Percentiles rank a stretch among this genome's conserved stretches.
Evolutionary conservation across 495 filamentous ascomycete genomes (phyloP).

Genomic region (Pseudotulostoma volvatum): DNA sequence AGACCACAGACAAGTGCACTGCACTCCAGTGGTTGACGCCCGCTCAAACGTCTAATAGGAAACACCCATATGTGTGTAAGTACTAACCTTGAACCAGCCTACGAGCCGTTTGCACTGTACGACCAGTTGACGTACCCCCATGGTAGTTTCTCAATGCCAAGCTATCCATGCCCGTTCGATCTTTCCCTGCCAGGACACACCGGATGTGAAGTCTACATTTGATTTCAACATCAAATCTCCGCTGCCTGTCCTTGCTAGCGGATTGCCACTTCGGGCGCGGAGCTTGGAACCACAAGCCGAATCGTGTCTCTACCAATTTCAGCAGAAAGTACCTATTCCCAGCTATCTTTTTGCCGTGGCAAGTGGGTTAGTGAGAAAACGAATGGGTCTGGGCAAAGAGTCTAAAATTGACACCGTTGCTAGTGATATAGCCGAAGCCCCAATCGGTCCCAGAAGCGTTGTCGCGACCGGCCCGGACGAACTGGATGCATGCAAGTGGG

Average conservation of each 20-base stretch:
- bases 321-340: conserved; percentile 81
- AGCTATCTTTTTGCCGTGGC: conserved; percentile 87
- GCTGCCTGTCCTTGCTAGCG: conserved; percentile 76
- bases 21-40: conserved; percentile 87
- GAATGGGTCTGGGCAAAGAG: no score
- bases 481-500: conserved; percentile 68
- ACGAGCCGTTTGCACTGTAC: no score
- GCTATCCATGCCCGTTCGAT: conserved; percentile 85
- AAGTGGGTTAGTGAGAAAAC: conserved; percentile 41
- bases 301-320: conserved; percentile 54
- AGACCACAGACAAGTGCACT: conserved; percentile 74
- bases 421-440: conserved; percentile 63
- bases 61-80: conserved; percentile 83
- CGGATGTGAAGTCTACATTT: conserved; percentile 83
- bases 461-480: conserved; percentile 81
- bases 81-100: conserved; percentile 1
- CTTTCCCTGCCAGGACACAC: conserved; percentile 94
- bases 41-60: conserved; percentile 81
- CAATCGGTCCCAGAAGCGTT: conserved; percentile 68
- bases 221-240: conserved; percentile 76
- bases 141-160: conserved; percentile 77
- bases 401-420: no score
- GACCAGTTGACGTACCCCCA: neutral
- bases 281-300: conserved; percentile 27
- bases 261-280: conserved; percentile 38